phyloP scores from a whole-genome alignment of 1,139 yeast genomes.

The Saccharomyces hybrid region DNA sequence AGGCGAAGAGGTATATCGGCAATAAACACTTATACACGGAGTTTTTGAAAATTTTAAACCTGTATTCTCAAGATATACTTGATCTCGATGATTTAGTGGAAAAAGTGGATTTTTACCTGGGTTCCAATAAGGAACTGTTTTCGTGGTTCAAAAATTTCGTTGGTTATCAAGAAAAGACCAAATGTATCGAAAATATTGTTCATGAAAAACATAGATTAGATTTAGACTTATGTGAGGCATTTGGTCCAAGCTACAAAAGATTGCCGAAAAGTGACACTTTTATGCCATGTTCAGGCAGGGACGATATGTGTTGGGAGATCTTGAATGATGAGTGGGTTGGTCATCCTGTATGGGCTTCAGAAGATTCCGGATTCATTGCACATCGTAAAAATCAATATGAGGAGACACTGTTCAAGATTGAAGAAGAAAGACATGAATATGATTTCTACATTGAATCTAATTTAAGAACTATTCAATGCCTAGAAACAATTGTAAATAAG shows the following conservation, averaged over 20 bases:
- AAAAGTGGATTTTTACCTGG: constrained; percentile 78
- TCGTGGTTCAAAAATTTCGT: constrained; percentile 91
- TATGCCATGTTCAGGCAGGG: constrained; percentile 98
- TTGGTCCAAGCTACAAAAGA: constrained; percentile 89
- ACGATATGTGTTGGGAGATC: constrained; percentile 99
- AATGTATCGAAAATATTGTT: constrained; percentile 77
- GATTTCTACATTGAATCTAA: constrained; percentile 94
- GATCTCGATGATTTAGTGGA: constrained; percentile 77
- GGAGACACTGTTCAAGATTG: constrained; percentile 88
- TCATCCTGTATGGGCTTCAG: constrained; percentile 99
- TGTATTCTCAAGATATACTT: constrained; percentile 84
- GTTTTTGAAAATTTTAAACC: constrained; percentile 75
- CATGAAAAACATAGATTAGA: constrained; percentile 88
- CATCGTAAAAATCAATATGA: constrained; percentile 97
- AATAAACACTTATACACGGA: constrained; percentile 87
- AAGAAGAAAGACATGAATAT: constrained; percentile 95
- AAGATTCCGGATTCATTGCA: constrained; percentile 95
- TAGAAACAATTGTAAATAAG: constrained; percentile 91
- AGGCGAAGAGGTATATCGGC: constrained; percentile 82
- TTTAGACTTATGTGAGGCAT: constrained; percentile 71
- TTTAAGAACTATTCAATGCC: constrained; percentile 85
- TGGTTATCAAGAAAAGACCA: constrained; percentile 72
- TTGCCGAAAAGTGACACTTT: constrained; percentile 91
- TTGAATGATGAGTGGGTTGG: constrained; percentile 99
- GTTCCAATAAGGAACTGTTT: constrained; percentile 69